Conservation (phyloP, 2,329 filamentous ascomycete species). For the Colletotrichum camelliae region DNA sequence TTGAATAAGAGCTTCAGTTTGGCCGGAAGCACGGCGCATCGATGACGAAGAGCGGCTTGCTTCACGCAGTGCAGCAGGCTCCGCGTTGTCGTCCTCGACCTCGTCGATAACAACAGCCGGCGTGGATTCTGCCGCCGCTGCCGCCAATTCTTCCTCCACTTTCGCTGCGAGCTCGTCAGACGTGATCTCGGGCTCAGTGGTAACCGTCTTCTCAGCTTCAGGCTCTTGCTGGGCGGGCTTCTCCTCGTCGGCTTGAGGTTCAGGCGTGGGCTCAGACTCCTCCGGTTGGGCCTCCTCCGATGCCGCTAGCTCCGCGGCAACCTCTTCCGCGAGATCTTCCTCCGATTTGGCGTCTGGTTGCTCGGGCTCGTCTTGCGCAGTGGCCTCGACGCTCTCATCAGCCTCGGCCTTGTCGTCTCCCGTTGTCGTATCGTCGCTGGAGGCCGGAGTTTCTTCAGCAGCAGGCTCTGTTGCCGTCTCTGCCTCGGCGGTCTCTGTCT, state of each 20-base stretch:
- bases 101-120: not conserved
- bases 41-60: conserved; percentile 25
- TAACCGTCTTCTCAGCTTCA: not conserved
- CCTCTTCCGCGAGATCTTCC: not conserved
- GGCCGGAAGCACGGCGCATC: conserved; percentile 44
- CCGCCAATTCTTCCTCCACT: not conserved
- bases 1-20: conserved; percentile 59
- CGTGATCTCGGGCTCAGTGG: not conserved
- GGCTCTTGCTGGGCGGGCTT: not conserved
- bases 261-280: not conserved
- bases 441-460: rapidly evolving
- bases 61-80: not conserved
- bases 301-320: not conserved
- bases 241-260: not conserved
- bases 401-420: not conserved
- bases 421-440: not conserved
- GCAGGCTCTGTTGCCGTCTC: not conserved
- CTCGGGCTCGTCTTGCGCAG: not conserved
- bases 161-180: not conserved
- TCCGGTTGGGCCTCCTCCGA: not conserved
- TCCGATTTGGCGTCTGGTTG: not conserved
- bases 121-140: not conserved
- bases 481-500: not conserved
- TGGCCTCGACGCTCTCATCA: not conserved
- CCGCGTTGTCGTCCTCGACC: not conserved